Percentiles rank a stretch among this genome's conserved stretches.
Evolutionary conservation across 202 grass and related monocot species (phyloP).

Genomic region (Hordeum pubiflorum): DNA sequence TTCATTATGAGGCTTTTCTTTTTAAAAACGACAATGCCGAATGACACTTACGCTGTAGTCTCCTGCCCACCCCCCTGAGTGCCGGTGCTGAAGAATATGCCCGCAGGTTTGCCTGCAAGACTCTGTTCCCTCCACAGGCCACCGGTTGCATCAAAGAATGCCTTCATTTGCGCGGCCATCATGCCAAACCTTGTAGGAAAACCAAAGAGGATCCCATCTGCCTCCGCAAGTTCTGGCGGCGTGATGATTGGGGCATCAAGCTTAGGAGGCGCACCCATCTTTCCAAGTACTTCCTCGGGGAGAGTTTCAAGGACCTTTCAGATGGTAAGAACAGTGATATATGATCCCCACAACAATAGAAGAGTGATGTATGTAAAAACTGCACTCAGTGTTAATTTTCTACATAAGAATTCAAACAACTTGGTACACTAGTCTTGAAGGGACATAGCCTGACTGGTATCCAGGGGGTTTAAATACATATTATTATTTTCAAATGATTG

Average conservation of each 20-base stretch:
- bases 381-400: background rate
- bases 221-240: conserved; percentile 63
- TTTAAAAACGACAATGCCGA: background rate
- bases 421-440: background rate
- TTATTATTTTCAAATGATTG: background rate
- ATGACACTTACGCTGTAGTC: conserved; percentile 62
- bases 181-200: conserved; percentile 95
- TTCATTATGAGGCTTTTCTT: background rate
- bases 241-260: conserved; percentile 59
- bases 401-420: background rate
- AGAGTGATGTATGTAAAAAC: background rate
- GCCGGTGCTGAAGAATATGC: conserved; percentile 88
- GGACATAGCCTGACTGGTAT: background rate
- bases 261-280: conserved; percentile 84
- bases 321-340: background rate
- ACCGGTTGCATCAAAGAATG: conserved; percentile 85
- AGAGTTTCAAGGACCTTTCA: conserved; percentile 80
- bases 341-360: background rate
- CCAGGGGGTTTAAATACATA: background rate
- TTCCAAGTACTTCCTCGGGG: conserved; percentile 67
- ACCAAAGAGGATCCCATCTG: conserved; percentile 78
- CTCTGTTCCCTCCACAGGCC: conserved; percentile 78
- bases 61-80: conserved; percentile 91
- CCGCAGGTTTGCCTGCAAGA: conserved; percentile 82
- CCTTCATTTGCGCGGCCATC: conserved; percentile 94